Base-by-base conservation (phyloP, 208 protist species). In the Acanthamoeba sp. region DNA sequence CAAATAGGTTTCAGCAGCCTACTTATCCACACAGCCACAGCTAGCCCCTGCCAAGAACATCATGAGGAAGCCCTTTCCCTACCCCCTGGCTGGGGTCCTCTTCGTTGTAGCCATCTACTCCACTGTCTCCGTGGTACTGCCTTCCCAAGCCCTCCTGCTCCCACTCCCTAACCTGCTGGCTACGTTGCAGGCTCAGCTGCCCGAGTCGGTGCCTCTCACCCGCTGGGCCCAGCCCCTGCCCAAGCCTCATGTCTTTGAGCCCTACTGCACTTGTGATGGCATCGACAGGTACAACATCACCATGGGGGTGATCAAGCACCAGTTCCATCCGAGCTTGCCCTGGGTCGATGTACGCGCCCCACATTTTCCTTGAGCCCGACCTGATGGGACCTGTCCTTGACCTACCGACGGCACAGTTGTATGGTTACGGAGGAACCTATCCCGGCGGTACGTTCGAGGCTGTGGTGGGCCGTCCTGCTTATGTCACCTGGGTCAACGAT, bases 341-440 rank as follows among this genome's bases (percentile, higher is more conserved):
- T 27, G 9, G 2, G 40, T 48, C 27, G 12, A 80, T 6, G 71
- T 57, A 88, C 9, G 10, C n/a, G n/a, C n/a, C n/a, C n/a, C n/a
- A n/a, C n/a, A n/a, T n/a, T n/a, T n/a, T n/a, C n/a, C n/a, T n/a
- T n/a, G n/a, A n/a, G n/a, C n/a, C n/a, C n/a, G n/a, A n/a, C n/a
- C n/a, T n/a, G n/a, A n/a, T n/a, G n/a, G n/a, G n/a, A n/a, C n/a
- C n/a, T n/a, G n/a, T n/a, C n/a, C n/a, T n/a, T n/a, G n/a, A n/a
- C n/a, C n/a, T n/a, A n/a, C n/a, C n/a, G n/a, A n/a, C n/a, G n/a
- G n/a, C n/a, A n/a, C 78, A 88, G 78, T 2, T 88, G 24, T 88
- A 88, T n/a, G 78, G 78, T 24, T 88, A 88, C 42, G 78, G 78
- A 9, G 78, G 78, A 1, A 57, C 36, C 78, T 88, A 88, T 38